Conservation (phyloP, 1,284 basidiomycete species). For the Phenoliferia sp. region DNA sequence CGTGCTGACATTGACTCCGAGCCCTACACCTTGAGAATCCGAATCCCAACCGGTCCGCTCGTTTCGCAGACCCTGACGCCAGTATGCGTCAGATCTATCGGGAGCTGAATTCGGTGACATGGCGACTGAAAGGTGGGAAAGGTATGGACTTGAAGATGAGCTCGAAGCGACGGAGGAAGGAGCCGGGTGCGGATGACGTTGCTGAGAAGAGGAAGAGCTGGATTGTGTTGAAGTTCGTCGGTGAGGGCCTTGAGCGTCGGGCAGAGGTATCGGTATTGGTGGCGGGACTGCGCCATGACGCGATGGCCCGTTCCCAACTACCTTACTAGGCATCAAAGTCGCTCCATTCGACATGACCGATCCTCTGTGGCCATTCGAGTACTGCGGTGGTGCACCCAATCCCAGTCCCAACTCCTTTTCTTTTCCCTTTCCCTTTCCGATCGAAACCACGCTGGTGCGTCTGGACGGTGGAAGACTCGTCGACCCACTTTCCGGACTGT, state of each 20-base stretch:
- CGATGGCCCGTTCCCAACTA: neutral
- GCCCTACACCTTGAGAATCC: neutral
- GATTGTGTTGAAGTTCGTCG: neutral
- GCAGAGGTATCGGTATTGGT: neutral
- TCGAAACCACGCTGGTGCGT: no score
- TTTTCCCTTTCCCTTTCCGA: no score
- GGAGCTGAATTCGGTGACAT: neutral
- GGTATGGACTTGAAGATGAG: neutral
- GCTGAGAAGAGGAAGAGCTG: neutral
- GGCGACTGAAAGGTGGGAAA: neutral
- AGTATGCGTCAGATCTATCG: neutral
- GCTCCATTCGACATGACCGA: neutral
- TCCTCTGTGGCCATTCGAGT: neutral
- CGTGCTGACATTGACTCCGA: conserved; percentile 18
- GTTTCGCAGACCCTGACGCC: neutral
- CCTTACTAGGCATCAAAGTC: no score
- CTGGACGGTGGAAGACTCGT: no score
- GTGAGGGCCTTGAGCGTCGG: neutral
- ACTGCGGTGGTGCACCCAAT: neutral
- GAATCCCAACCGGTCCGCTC: neutral
- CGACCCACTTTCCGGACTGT: no score
- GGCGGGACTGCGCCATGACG: neutral
- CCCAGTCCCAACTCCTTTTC: no score
- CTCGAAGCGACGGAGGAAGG: neutral
- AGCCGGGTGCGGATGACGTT: neutral